Conservation (phyloP, 176 grass and related monocot species). For the Triticum monococcum region DNA sequence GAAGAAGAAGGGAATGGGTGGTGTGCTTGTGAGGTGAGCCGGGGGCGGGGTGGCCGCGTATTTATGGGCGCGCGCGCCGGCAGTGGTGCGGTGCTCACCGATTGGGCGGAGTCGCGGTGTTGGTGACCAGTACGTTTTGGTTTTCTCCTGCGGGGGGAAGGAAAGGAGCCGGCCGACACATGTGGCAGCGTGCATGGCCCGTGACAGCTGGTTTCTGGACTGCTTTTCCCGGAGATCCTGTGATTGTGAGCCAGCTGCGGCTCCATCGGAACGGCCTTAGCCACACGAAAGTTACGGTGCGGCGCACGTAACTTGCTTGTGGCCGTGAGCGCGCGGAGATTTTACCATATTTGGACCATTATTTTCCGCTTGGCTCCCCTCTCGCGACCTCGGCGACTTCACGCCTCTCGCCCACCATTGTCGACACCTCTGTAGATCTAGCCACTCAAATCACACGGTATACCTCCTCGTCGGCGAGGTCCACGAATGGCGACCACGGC, state of each 20-base stretch:
- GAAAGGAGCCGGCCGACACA: slow-evolving; percentile 33
- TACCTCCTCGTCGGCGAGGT: too few species aligned
- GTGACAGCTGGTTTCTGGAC: slow-evolving; percentile 31
- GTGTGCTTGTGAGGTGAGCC: not conserved
- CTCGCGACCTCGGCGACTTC: too few species aligned
- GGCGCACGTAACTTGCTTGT: not conserved
- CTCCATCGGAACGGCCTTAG: not conserved
- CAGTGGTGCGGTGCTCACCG: not conserved
- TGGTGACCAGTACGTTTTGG: slow-evolving; percentile 25
- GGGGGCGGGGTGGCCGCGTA: not conserved
- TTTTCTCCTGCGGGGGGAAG: slow-evolving; percentile 26
- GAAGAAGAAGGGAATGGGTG: not conserved
- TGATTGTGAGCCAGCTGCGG: not conserved
- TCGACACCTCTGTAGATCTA: too few species aligned
- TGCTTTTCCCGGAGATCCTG: slow-evolving; percentile 21
- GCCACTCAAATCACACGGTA: too few species aligned
- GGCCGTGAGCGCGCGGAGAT: not conserved
- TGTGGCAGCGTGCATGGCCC: slow-evolving; percentile 29
- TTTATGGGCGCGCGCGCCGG: slow-evolving; percentile 25
- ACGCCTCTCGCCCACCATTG: too few species aligned
- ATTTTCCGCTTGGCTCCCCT: too few species aligned
- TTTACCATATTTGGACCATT: not conserved
- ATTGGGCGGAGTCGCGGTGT: not conserved
- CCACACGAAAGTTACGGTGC: not conserved
- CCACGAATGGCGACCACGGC: too few species aligned